A percentile compares a stretch with the other conserved stretches of the same genome.
Conservation (phyloP, 176 grass and related monocot species). For the Oryza glumipatula region DNA sequence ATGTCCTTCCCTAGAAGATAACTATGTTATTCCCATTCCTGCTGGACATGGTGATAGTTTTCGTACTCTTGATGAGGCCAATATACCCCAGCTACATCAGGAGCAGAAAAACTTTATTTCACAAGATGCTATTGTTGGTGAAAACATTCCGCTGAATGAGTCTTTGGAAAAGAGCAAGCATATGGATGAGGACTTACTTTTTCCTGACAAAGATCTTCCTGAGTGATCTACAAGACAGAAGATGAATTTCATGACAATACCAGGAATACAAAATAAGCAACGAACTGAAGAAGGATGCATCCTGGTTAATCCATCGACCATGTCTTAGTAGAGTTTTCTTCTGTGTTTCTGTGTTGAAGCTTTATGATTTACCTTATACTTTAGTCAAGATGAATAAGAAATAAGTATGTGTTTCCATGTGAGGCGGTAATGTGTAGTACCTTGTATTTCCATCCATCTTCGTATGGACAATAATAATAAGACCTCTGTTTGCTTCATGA, state of each 20-base stretch:
- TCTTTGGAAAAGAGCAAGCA: no score
- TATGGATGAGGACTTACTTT: slow-evolving; percentile 4
- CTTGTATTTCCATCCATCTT: background rate
- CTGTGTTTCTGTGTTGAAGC: background rate
- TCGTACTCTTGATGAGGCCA: background rate
- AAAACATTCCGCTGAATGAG: background rate
- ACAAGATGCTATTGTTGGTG: background rate
- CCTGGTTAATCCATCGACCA: background rate
- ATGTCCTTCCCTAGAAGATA: no score
- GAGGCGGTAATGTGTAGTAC: background rate
- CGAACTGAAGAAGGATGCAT: background rate
- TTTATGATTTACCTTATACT: background rate
- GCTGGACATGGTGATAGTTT: background rate
- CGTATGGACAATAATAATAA: background rate
- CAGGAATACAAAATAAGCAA: no score
- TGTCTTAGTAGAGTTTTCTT: slow-evolving; percentile 6
- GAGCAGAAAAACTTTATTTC: background rate
- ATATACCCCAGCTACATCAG: background rate
- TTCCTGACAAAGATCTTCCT: background rate
- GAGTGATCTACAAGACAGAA: background rate
- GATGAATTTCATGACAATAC: no score
- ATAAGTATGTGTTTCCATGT: background rate
- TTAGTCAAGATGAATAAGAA: background rate
- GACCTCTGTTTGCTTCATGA: background rate
- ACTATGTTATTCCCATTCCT: no score